phyloP scores from a whole-genome alignment of 2,329 filamentous ascomycete species.

The Penicillium decumbens region DNA sequence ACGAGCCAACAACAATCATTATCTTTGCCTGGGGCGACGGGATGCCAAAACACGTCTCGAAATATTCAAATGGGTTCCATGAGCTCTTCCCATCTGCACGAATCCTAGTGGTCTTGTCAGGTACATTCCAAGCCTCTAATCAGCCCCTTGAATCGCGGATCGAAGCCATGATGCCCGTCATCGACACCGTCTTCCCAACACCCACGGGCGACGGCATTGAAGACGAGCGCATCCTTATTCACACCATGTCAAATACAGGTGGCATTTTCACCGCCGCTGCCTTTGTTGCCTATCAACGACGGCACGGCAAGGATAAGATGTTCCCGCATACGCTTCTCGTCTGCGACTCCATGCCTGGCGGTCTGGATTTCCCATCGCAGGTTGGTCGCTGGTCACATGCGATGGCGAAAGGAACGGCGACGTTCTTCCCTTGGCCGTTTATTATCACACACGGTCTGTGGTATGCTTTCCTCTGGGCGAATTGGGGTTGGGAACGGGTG shows the following conservation, averaged over 20 bases:
- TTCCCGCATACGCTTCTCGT: slow-evolving; percentile 50
- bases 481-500: slow-evolving; percentile 26
- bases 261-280: slow-evolving; percentile 52
- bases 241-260: slow-evolving; percentile 58
- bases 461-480: slow-evolving; percentile 41
- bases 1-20: slow-evolving; percentile 31
- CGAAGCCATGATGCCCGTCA: slow-evolving; percentile 45
- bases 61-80: slow-evolving; percentile 53
- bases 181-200: slow-evolving; percentile 23
- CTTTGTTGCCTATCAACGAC: slow-evolving; percentile 45
- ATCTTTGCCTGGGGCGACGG: slow-evolving; percentile 59
- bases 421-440: slow-evolving; percentile 43
- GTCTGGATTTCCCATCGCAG: slow-evolving; percentile 35
- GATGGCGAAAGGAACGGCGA: slow-evolving; percentile 50
- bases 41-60: slow-evolving; percentile 51
- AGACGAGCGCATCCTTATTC: slow-evolving; percentile 44
- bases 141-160: slow-evolving; percentile 44
- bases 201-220: slow-evolving; percentile 16
- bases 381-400: slow-evolving; percentile 51
- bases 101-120: slow-evolving; percentile 51
- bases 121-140: slow-evolving; percentile 48
- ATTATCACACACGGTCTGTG: slow-evolving; percentile 48
- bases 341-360: slow-evolving; percentile 53
- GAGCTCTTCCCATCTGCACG: slow-evolving; percentile 49
- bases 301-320: slow-evolving; percentile 27